Evolutionary conservation across 75 land plant species (phyloP), one percentile per base, ranked within the genome.

Genomic region (Pinus taeda): DNA sequence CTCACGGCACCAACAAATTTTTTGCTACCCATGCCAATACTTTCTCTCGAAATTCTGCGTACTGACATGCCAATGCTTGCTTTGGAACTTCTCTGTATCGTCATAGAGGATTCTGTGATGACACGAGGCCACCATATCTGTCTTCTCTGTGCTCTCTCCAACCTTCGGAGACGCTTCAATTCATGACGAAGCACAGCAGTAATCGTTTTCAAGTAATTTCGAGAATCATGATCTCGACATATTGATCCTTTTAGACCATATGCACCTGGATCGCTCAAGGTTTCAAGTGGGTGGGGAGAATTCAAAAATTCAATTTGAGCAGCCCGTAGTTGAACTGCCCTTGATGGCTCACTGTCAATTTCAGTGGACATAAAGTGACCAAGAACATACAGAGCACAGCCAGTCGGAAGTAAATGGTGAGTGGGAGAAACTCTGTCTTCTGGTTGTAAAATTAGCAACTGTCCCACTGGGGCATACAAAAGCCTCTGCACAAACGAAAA

Each of bases 281-380:
- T 95, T 79, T 97, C 99, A 4, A 95, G 88, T 21, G 99, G 99
- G 76, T 97, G 98, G 0, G 99, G 99, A 14, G 92, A 78, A 84
- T 95, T 95, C 11, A 97, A 60, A 79, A 97, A 97, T 11, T 78
- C 89, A 14, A 75, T 63, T 63, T 85, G 80, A 15, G 99, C 99
- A 18, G 92, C 88, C 42, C 81, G 81, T 17, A 95, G 42, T 45
- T 78, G 77, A 39, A 60, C 78, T 17, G 60, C 75, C 65, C 77
- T 79, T 79, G 79, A 77, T 49, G 78, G 75, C 0, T 22, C 67
- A 22, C 79, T 65, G 37, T 80, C 79, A 20, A 75, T 57, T 18
- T 60, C 58, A 2, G 33, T 22, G 59, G 62, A 61, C 21, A 26
- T 17, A 17, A 87, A 81, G 66, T 84, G 79, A 37, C 78, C 77